Evolutionary conservation across 805 yeast species (phyloP), one percentile per base, ranked within the genome.

Genomic region (Pichia nanzhaoensis): DNA sequence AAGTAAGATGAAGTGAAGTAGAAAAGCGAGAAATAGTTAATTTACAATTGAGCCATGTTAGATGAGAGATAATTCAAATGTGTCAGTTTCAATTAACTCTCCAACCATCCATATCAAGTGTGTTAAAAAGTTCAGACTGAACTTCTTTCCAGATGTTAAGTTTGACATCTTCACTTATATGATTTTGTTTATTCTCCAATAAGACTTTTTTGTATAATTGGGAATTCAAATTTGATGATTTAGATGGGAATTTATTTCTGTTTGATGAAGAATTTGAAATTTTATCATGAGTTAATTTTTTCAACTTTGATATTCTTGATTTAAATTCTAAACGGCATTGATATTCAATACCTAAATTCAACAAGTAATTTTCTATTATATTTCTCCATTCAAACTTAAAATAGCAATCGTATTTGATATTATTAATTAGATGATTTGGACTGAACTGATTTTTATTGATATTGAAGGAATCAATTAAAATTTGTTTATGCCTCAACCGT

Each of bases 241-340:
- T 22, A 9, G 27, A n/a, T n/a, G n/a, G 32, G 22, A 22, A 16
- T 41, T 18, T 46, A 28, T 46, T 46, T 3, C 31, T 19, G 32
- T 31, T 31, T 27, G 10, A 13, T 16, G n/a, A 5, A n/a, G 36
- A 24, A 30, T 16, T 18, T 2, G 38, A 34, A 31, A 42, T 35
- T 27, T 53, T 54, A 34, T 60, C 34, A 13, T 37, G 28, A n/a
- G 46, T 63, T 19, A 56, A 55, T 51, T 72, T 71, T 52, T 75
- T 75, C 53, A 69, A 57, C 31, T 69, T 73, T 28, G 70, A 62
- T 50, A 84, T 73, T 36, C 67, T 66, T 41, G 65, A 65, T 54
- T 77, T 77, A 57, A 78, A 84, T 55, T 84, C 88, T 31, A 67
- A 65, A 18, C 87, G 70, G 53, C 88, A 80, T 58, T 84, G 88